phyloP scores from a whole-genome alignment of 2,329 filamentous ascomycete species.

The Aspergillus hiratsukae region DNA sequence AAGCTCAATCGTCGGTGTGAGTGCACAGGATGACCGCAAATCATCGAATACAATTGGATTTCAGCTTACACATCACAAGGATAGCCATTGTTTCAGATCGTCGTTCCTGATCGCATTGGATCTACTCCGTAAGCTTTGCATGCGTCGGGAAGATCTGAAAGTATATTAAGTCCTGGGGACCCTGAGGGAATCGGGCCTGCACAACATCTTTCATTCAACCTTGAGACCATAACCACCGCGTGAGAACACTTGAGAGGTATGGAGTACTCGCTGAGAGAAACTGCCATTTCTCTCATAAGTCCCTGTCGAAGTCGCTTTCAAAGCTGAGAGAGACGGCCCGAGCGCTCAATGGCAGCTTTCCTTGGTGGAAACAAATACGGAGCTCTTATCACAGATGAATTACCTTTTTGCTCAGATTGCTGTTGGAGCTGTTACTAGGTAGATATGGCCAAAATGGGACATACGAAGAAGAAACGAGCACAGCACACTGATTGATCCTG shows the following conservation, averaged over 20 bases:
- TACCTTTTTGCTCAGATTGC: not conserved
- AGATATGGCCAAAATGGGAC: not conserved
- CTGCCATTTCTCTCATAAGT: not conserved
- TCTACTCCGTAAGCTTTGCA: not conserved
- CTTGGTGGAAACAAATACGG: not conserved
- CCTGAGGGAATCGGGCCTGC: not conserved
- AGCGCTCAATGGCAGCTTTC: not conserved
- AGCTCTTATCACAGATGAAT: not conserved
- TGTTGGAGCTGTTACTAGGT: not conserved
- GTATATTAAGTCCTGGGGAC: not conserved
- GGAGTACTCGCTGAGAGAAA: not conserved
- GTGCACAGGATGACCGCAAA: not conserved
- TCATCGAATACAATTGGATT: not conserved
- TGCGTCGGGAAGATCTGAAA: not conserved
- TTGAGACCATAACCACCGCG: not conserved
- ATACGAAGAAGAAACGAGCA: not conserved
- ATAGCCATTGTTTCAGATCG: not conserved
- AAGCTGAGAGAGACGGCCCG: not conserved
- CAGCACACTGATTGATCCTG: not conserved
- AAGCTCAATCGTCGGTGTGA: not conserved
- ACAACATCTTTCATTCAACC: not conserved
- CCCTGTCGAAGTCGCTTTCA: not conserved
- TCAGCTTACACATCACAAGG: not conserved
- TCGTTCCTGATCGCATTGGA: not conserved
- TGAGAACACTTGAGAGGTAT: not conserved